Evolutionary conservation across 345 rosid genomes (phyloP).

Genomic region (Heritiera littoralis): DNA sequence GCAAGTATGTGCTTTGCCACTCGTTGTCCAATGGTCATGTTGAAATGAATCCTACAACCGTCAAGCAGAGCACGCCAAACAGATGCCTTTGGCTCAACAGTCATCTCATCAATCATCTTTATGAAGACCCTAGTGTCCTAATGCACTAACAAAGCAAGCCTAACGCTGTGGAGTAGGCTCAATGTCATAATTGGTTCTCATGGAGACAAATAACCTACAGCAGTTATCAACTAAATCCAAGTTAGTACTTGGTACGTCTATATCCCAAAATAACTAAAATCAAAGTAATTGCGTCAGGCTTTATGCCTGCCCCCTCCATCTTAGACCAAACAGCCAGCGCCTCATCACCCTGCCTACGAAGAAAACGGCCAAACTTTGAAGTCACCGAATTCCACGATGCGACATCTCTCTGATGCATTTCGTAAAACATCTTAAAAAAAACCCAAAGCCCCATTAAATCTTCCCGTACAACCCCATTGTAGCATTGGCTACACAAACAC

Average conservation of each 20-base stretch:
- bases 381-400: conserved; percentile 74
- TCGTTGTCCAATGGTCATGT: conserved; percentile 52
- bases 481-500: conserved; percentile 59
- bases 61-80: conserved; percentile 79
- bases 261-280: conserved; percentile 31
- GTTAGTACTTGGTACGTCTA: conserved; percentile 49
- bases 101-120: conserved; percentile 55
- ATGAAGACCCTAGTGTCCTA: conserved; percentile 74
- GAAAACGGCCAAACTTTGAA: conserved; percentile 61
- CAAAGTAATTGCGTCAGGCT: conserved; percentile 58
- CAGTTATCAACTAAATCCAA: conserved; percentile 55
- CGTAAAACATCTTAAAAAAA: conserved; percentile 55
- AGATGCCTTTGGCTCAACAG: conserved; percentile 51
- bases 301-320: conserved; percentile 43
- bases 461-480: conserved; percentile 66
- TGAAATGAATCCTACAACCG: conserved; percentile 64
- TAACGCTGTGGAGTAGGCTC: conserved; percentile 73
- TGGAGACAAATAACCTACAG: conserved; percentile 52
- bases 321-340: conserved; percentile 59
- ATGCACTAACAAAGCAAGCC: conserved; percentile 54
- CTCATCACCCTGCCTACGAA: conserved; percentile 70
- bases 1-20: conserved; percentile 56
- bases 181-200: conserved; percentile 44
- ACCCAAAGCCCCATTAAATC: conserved; percentile 31
- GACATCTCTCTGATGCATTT: conserved; percentile 61